Evolutionary conservation across 768 basidiomycete genomes (phyloP), one percentile per base, ranked within the genome.

Genomic region (Mycena haematopus): DNA sequence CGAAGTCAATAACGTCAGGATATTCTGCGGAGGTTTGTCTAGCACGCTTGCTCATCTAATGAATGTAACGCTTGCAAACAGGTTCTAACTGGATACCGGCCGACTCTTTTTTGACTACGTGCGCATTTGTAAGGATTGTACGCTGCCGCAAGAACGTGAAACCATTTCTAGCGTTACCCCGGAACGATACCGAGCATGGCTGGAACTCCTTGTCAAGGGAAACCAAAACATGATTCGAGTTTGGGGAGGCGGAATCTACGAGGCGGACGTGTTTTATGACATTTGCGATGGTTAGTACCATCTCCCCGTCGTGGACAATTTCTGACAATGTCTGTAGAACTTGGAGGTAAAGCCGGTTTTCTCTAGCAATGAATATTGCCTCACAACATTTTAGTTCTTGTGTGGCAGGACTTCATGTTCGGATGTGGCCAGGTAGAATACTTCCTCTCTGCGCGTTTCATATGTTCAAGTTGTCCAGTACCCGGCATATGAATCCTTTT

Each of bases 401-500:
- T 97, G 29, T 97, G 96, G 96, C 96, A 97, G 77, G 96, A 98
- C 76, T 96, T 97, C 75, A 90, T 93, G 90, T 98, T 98, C 73
- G 95, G 89, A 33, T 97, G 96, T 73, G 96, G 95, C 27, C 92
- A 93, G 80, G 90, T 91, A 63, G 14, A 77, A 67, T 17, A 19
- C 33, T 10, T 24, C 24, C 52, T 33, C 36, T 46, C 22, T 6
- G 21, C 46, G 27, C 6, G 47, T 38, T 50, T 52, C 33, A 31
- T 31, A 51, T 58, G 49, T 22, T 47, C 25, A 66, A 7, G 31
- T 65, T 42, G 57, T 29, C 22, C 71, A 94, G 88, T 96, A 97
- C 72, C 95, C 95, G 0, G 95, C 93, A 4, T 89, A 96, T 69
- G 87, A 93, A 63, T 83, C 87, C 8, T 90, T 96, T 70, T 68